Evolutionary conservation across 495 filamentous ascomycete genomes (phyloP).

Genomic region (Penicillium silybi): DNA sequence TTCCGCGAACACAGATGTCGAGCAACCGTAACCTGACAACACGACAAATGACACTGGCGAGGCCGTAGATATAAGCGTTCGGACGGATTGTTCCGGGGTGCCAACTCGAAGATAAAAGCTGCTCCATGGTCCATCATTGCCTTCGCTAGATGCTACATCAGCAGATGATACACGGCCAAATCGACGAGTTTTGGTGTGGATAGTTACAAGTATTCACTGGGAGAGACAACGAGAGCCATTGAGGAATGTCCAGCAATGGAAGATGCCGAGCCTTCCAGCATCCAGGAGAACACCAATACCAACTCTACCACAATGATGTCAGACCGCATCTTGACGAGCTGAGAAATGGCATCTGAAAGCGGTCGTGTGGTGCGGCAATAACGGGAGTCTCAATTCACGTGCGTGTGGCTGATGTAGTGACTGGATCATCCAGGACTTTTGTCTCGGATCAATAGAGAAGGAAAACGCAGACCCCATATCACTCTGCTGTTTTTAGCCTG

Average conservation of each 20-base stretch:
- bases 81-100: slow-evolving; percentile 14
- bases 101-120: slow-evolving; percentile 17
- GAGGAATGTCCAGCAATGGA: slow-evolving; percentile 5
- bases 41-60: slow-evolving; percentile 22
- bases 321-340: slow-evolving; percentile 1
- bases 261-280: slow-evolving; percentile 1
- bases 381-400: neutral
- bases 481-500: no score
- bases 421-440: neutral
- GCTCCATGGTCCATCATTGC: slow-evolving; percentile 24
- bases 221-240: slow-evolving; percentile 12
- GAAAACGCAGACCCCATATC: no score
- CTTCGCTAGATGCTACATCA: slow-evolving; percentile 8
- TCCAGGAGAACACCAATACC: neutral
- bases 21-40: slow-evolving; percentile 19
- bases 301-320: neutral
- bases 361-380: neutral
- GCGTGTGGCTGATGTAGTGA: slow-evolving; percentile 11
- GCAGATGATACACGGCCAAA: neutral
- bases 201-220: slow-evolving; percentile 20
- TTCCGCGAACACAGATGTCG: slow-evolving; percentile 10
- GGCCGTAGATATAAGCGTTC: slow-evolving; percentile 18
- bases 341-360: neutral
- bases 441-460: no score
- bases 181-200: neutral